Conservation (phyloP, 345 rosid species). For the Litchi chinensis region DNA sequence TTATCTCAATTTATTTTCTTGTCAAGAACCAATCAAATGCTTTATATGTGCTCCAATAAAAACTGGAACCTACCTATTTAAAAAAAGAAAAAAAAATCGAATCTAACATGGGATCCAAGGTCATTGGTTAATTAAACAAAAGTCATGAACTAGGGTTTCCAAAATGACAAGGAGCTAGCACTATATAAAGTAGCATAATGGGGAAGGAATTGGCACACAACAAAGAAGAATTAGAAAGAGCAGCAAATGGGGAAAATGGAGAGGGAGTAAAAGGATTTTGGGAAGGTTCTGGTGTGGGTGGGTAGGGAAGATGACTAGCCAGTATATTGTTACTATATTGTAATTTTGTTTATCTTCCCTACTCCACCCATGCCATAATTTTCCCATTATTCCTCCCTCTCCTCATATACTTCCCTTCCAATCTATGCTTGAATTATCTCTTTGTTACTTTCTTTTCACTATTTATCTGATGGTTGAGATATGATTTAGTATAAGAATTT, state of each 20-base stretch:
- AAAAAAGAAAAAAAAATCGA: background rate
- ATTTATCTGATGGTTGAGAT: too few relatives aligned
- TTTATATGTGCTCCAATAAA: too few relatives aligned
- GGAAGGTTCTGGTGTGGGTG: conserved; percentile 37
- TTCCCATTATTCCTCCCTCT: conserved; percentile 41
- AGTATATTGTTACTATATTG: background rate
- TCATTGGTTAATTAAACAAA: background rate
- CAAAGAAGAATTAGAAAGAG: background rate
- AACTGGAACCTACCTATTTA: too few relatives aligned
- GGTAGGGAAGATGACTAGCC: conserved; percentile 24
- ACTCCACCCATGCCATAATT: conserved; percentile 41
- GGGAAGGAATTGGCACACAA: background rate
- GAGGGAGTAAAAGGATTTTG: conserved; percentile 29
- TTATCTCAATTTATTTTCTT: too few relatives aligned
- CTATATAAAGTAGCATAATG: background rate
- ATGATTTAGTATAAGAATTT: too few relatives aligned
- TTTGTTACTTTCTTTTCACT: too few relatives aligned
- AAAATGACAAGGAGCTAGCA: background rate
- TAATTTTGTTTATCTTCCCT: conserved; percentile 22
- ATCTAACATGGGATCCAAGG: background rate
- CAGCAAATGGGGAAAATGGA: conserved; percentile 21
- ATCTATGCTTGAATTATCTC: background rate
- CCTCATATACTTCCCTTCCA: conserved; percentile 4
- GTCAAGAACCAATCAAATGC: background rate
- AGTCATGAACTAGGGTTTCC: conserved; percentile 17